phyloP scores from a whole-genome alignment of 148 eudicot genomes.

The Chenopodium berlandieri region DNA sequence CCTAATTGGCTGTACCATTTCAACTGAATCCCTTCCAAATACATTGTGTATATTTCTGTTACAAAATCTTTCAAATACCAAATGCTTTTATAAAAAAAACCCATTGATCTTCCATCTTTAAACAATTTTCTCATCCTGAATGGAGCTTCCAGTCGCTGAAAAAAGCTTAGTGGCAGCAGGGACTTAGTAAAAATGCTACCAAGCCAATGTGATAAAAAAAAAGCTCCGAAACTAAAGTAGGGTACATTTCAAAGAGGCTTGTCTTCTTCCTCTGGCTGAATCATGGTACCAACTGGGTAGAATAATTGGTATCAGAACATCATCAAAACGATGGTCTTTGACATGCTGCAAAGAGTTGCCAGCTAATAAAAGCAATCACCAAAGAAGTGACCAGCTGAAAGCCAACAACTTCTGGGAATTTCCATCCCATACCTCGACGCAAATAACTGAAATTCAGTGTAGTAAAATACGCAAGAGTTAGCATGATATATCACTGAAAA shows the following conservation, averaged over 20 bases:
- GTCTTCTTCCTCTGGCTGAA: constrained; percentile 13
- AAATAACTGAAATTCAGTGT: constrained; percentile 58
- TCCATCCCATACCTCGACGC: constrained; percentile 87
- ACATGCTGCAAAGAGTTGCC: constrained; percentile 90
- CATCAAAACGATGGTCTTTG: constrained; percentile 62
- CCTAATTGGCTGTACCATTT: neutral
- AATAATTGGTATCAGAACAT: neutral
- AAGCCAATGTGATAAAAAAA: neutral
- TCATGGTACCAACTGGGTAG: neutral
- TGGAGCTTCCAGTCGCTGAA: neutral
- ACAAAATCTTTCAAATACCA: constrained; percentile 1
- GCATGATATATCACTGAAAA: neutral
- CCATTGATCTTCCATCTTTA: neutral
- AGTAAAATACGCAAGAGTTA: constrained; percentile 2
- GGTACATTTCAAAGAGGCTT: constrained; percentile 4
- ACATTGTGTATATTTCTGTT: neutral
- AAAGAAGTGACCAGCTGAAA: constrained; percentile 76
- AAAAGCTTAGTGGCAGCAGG: neutral
- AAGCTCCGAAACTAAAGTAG: neutral
- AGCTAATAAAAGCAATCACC: constrained; percentile 88
- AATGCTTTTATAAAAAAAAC: neutral
- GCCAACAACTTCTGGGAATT: constrained; percentile 85
- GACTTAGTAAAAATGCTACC: neutral
- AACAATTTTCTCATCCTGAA: neutral
- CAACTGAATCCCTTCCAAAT: neutral